phyloP scores from a whole-genome alignment of 2,329 filamentous ascomycete genomes.

The Cladophialophora carrionii region DNA sequence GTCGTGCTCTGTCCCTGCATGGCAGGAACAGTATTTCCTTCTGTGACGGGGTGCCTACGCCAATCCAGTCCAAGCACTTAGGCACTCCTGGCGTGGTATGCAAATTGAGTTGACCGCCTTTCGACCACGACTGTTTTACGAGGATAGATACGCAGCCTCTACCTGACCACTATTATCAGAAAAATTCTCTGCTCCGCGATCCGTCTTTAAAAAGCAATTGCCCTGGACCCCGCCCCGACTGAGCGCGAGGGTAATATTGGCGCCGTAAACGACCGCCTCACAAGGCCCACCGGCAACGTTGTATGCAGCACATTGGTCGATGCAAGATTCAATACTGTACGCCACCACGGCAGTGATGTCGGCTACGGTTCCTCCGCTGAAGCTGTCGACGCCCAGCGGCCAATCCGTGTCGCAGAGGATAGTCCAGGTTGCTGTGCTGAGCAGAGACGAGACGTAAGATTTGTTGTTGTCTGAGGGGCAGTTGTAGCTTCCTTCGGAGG shows the following conservation, averaged over 20 bases:
- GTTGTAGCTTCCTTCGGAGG: constrained; percentile 17
- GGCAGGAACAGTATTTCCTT: not conserved
- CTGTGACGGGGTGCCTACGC: not conserved
- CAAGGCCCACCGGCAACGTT: constrained; percentile 9
- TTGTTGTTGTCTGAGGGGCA: constrained; percentile 16
- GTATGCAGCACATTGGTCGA: constrained; percentile 14
- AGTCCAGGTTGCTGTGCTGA: not conserved
- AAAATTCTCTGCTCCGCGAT: constrained; percentile 3
- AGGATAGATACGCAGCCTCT: constrained; percentile 6
- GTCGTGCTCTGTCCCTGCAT: not conserved
- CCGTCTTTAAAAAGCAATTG: constrained; percentile 13
- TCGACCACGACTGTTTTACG: not conserved
- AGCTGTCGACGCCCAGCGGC: constrained; percentile 6
- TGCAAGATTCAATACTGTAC: constrained; percentile 14
- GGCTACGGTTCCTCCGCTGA: constrained; percentile 1
- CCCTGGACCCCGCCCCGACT: constrained; percentile 11
- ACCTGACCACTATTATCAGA: constrained; percentile 12
- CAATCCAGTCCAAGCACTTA: not conserved
- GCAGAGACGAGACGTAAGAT: constrained; percentile 2
- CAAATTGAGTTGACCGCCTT: not conserved
- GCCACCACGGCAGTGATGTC: constrained; percentile 14
- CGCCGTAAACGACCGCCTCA: constrained; percentile 13
- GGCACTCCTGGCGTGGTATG: not conserved
- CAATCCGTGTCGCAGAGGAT: constrained; percentile 18
- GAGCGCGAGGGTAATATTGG: constrained; percentile 15